These are phyloP conservation scores for Coniferiporia weirii DNA, from an alignment of 1,284 basidiomycete genomes.

Conservation along the genomic window DNA sequence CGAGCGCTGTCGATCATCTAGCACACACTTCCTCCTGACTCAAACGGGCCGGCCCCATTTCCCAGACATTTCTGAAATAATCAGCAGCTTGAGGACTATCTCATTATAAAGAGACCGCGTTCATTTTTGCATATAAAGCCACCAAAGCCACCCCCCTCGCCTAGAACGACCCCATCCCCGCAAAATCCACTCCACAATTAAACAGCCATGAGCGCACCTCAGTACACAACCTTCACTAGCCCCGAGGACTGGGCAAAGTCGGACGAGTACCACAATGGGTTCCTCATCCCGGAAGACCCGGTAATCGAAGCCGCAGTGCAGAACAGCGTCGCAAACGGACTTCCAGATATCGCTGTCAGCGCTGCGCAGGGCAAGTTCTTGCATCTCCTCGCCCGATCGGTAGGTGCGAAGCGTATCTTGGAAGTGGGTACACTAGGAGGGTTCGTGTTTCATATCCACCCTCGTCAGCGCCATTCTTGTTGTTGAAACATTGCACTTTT, in stretches of 20 bases:
- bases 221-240: background rate
- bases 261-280: slow-evolving; percentile 53
- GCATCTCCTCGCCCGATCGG: slow-evolving; percentile 42
- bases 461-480: too few species aligned
- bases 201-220: background rate
- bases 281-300: slow-evolving; percentile 42
- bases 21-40: too few species aligned
- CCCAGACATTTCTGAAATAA: too few species aligned
- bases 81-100: too few species aligned
- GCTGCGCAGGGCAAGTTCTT: slow-evolving; percentile 54
- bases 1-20: too few species aligned
- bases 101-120: too few species aligned
- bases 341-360: slow-evolving; percentile 51
- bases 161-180: background rate
- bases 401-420: slow-evolving; percentile 47
- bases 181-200: background rate
- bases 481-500: too few species aligned
- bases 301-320: slow-evolving; percentile 38
- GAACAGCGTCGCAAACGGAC: slow-evolving; percentile 38
- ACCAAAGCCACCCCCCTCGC: too few species aligned
- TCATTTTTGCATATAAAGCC: too few species aligned
- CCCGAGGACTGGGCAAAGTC: slow-evolving; percentile 43
- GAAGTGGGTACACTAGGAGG: slow-evolving; percentile 63
- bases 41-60: too few species aligned
- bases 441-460: slow-evolving; percentile 30